Evolutionary conservation across 2,329 filamentous ascomycete genomes (phyloP), one percentile per base, ranked within the genome.

Genomic region (Phyllosticta citrichinensis): DNA sequence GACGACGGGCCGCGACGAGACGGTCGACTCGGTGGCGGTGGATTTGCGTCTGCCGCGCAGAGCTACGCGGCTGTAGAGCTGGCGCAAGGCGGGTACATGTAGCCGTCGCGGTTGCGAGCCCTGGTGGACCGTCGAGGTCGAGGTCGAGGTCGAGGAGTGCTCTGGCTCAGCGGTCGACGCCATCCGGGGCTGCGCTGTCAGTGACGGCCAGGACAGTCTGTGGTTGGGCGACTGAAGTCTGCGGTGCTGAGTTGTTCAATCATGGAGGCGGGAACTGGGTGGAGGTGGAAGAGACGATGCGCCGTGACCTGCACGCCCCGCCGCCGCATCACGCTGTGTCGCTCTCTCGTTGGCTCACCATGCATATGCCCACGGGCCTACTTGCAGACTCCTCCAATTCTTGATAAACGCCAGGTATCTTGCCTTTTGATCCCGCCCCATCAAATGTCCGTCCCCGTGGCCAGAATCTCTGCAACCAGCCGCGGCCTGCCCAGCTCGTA

Each of bases 1-100:
- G 24, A 78, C 71, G 54, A 78, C 76, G 10, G 76, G 76, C 65
- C 76, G 75, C 52, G 74, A 74, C 11, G 73, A 74, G 47, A 75
- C 63, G 35, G 75, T 75, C 52, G 71, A 70, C 53, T 67, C 69
- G 65, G 71, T 74, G 19, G 69, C 73, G 5, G 71, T 68, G 2
- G 73, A 74, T 64, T 75, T 75, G 60, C 70, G 61, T 47, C 27
- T 40, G 51, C 55, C 35, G 60, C 55, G 60, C 19, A 58, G 56
- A 52, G 52, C 40, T 8, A 56, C 52, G n/a, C 60, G 55, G 27
- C 40, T 57, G 55, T 62, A 58, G 24, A 62, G 56, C 35, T 57
- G 56, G 47, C 60, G 60, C 50, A 62, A 53, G 24, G 55, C 60
- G 55, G 59, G 54, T 20, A 57, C 57, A 54, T 58, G 58, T 52